Conservation (phyloP, 2,329 filamentous ascomycete genomes). For the Dendrostoma leiphaemia region DNA sequence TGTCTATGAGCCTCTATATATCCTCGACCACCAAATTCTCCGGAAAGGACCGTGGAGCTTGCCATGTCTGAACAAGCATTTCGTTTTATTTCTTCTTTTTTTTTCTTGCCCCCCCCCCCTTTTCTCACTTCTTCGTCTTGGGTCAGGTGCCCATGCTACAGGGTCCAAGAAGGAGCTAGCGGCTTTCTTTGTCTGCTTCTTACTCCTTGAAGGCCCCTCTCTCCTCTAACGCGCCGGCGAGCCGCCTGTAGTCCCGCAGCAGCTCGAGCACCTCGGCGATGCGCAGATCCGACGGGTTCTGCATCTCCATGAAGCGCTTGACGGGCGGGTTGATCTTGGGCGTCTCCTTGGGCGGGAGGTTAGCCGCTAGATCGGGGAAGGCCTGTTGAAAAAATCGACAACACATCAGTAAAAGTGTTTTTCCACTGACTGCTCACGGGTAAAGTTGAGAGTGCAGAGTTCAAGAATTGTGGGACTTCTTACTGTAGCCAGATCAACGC, state of each 20-base stretch:
- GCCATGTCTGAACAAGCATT: too few species aligned
- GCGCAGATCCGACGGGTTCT: constrained; percentile 67
- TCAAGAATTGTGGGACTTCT: constrained; percentile 24
- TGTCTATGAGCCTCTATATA: too few species aligned
- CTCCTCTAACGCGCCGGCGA: constrained; percentile 64
- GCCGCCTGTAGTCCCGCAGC: constrained; percentile 70
- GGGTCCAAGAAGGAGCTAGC: neutral
- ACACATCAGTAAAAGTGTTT: too few species aligned
- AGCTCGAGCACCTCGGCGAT: constrained; percentile 72
- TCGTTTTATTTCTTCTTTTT: too few species aligned
- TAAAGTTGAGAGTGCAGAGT: too few species aligned
- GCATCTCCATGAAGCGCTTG: constrained; percentile 69
- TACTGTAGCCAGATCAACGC: constrained; percentile 58
- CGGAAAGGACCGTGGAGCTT: too few species aligned
- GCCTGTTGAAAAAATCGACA: constrained; percentile 41
- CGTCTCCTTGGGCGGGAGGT: constrained; percentile 52
- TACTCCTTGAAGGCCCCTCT: constrained; percentile 55
- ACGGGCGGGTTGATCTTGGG: constrained; percentile 64
- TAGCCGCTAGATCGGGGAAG: constrained; percentile 58
- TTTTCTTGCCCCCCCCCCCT: too few species aligned
- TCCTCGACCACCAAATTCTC: too few species aligned
- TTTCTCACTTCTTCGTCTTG: neutral
- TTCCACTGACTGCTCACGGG: too few species aligned
- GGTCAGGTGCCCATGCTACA: too few species aligned
- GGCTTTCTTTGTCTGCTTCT: too few species aligned